These are phyloP conservation scores for Syzygium syzygioides DNA, from an alignment of 441 rosid species.

Conservation along the genomic window DNA sequence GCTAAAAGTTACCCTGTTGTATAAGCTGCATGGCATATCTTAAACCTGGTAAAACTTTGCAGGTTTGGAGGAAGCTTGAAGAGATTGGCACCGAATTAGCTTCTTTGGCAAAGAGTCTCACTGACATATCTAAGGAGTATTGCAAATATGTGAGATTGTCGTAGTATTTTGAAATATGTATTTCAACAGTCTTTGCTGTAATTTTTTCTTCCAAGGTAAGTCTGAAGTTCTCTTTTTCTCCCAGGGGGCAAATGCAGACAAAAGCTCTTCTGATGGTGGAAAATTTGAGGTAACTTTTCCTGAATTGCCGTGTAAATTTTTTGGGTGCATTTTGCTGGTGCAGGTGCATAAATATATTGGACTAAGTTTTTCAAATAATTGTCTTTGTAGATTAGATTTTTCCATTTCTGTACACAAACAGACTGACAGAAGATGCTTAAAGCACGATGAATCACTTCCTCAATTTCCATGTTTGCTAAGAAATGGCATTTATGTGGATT, in stretches of 20 bases:
- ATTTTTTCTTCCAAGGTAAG: not conserved
- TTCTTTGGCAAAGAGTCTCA: constrained; percentile 61
- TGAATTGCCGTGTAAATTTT: not conserved
- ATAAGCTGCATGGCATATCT: not conserved
- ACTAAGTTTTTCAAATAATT: not conserved
- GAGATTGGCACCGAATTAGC: constrained; percentile 60
- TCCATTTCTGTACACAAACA: not conserved
- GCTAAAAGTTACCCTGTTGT: not conserved
- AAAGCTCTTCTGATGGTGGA: constrained; percentile 9
- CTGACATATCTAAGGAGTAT: constrained; percentile 45
- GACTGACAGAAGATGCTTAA: not conserved
- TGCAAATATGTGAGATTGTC: constrained; percentile 9
- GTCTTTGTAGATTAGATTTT: not conserved
- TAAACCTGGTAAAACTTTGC: constrained; percentile 12
- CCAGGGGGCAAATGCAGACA: constrained; percentile 21
- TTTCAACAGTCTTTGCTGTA: not conserved
- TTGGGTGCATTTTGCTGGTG: not conserved
- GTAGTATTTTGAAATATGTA: not conserved
- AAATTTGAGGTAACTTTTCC: constrained; percentile 26
- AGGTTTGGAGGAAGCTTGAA: constrained; percentile 77
- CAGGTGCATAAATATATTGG: not conserved
- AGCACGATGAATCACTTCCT: not conserved
- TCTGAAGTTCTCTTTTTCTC: not conserved
- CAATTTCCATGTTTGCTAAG: not conserved
- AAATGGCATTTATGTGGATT: not conserved